Evolutionary conservation across 192 early-diverging fungal genomes (phyloP), one percentile per base, ranked within the genome.

Genomic region (Rhizoclosmatium sp.): DNA sequence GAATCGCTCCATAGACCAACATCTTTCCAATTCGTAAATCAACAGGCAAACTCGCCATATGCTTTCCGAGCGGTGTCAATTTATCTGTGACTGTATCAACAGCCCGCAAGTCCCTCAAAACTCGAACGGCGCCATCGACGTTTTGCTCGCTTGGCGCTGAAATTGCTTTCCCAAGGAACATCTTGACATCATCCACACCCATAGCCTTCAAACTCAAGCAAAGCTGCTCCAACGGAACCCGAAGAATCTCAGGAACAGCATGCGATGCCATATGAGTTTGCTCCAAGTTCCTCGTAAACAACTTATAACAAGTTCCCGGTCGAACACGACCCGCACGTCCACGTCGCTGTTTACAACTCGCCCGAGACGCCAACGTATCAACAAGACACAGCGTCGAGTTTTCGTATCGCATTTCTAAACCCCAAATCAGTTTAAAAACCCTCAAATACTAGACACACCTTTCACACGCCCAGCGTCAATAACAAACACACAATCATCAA

Each of bases 251-350:
- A 9, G 95, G 95, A 41, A 83, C 86, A 4, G 86, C 83, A 21
- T 92, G 86, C 3, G 71, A 23, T 40, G 82, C 76, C n/a, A 87
- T 84, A 86, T 78, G 42, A 23, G 42, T 80, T 44, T 59, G 5
- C 66, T 82, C 81, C 44, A 82, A 69, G 14, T 62, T 42, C 47
- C 59, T 78, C 14, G 81, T 66, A 60, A 67, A 85, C 5, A 85
- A 71, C 59, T 82, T 82, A 49, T 58, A 96, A 71, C 94, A 96
- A 0, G 88, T 78, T n/a, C 96, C 96, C 31, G 86, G 85, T 47
- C 89, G 88, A 4, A 92, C 89, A 58, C 96, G 87, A 3, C 96
- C 96, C 3, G 96, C 96, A 69, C 95, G 91, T 10, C 95, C 96
- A 40, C 91, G 85, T 14, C 96, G 85, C 68, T 94, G 93, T 31